Evolutionary conservation across 495 filamentous ascomycete species (phyloP), one percentile per base, ranked within the genome.

Genomic region (Cenococcum geophilum): DNA sequence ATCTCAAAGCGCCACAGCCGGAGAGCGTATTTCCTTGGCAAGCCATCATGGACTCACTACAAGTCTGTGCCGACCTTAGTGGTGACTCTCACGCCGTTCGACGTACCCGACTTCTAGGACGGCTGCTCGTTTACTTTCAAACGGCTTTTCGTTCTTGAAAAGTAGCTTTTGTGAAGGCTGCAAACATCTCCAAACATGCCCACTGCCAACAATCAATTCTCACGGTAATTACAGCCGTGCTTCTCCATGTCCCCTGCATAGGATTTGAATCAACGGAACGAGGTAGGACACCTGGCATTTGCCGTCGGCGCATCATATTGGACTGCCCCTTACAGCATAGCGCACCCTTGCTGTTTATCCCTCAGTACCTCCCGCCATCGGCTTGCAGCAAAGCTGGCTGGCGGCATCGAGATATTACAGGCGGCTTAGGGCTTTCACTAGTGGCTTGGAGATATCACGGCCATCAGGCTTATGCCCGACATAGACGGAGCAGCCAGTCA

Each of bases 271-370:
- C 27, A 3, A 32, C 6, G 6, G 3, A 6, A 6, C 6, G 3
- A 32, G 27, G 27, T 32, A 32, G 3, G 27, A 32, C 27, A 32
- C 3, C 27, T 6, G 27, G 27, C 27, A 32, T 32, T 32, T 32
- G 27, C 27, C 27, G 27, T 32, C 27, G 6, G 27, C 27, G 27
- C 27, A 32, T 32, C 27, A 32, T 18, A 20, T 35, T 12, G 40
- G 59, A 5, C 60, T 67, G 60, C 60, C 64, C 57, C 57, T 63
- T 67, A 37, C 57, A 57, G 60, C 27, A 27, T 63, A 62, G 55
- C 16, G 4, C 21, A 1, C 56, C 58, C 64, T 54, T 59, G 56
- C 43, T 52, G 60, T 51, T 62, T 61, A 59, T 60, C 55, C 21
- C 22, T 43, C 43, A 51, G 45, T 9, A 14, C 57, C 40, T 27